Base-by-base conservation (phyloP, 1,284 basidiomycete genomes). In the Kwoniella shivajii region DNA sequence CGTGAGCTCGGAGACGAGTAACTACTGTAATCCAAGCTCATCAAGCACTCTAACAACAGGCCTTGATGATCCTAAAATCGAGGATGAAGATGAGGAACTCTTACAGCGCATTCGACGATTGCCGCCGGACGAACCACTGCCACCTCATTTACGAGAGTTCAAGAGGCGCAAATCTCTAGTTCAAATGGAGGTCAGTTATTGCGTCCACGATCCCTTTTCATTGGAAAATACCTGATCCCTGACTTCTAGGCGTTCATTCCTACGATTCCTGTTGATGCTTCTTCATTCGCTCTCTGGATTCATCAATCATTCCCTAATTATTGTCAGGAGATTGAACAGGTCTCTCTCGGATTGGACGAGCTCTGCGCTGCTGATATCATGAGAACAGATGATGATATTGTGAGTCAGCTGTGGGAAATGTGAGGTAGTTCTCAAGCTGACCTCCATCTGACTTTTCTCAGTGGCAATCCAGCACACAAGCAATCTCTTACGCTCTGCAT, bases 281-380 rank as follows among this genome's bases (percentile, higher is more conserved):
- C 89, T 1, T 81, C 96, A 1, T 89, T 95, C 60, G 87, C 88
- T 6, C 79, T 95, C 4, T 99, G 97, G 74, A 82, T 95, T 3
- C 93, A 98, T 63, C 92, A 98, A 71, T 98, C 97, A 72, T 90
- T 93, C 61, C 83, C 87, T 0, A 85, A 87, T 50, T 99, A 92
- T 72, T 92, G 88, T 68, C 78, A 83, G 37, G 84, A 88, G 26
- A 73, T 95, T 0, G 90, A 94, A 4, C 82, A 98, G 59, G 87
- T 87, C 59, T 83, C 84, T 2, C 82, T 80, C 0, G 77, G 92
- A 2, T 79, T 86, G 20, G 93, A 97, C 30, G 86, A 85, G 71
- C 77, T 98, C 52, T 94, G 92, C 64, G 85, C 84, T 78, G 82
- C 88, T 1, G 94, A 98, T 71, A 81, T 85, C 0, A 86, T 86